Conservation (phyloP, 2,329 filamentous ascomycete genomes). For the Dothideomycetes sp. region DNA sequence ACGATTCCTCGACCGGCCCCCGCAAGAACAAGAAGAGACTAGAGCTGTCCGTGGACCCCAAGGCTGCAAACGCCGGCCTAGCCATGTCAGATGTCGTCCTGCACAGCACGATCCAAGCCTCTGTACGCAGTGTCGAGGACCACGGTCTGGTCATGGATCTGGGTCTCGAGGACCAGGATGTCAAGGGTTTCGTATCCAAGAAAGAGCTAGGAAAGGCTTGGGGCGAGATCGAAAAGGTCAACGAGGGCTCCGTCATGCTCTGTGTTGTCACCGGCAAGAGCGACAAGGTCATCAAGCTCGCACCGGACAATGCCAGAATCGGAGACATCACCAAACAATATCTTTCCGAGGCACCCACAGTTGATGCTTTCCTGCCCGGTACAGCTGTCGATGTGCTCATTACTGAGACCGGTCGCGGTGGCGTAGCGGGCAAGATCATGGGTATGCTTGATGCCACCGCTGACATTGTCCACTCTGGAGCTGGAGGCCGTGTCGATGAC, state of each 20-base stretch:
- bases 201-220: conserved; percentile 60
- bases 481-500: conserved; percentile 52
- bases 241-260: conserved; percentile 75
- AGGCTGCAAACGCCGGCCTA: conserved; percentile 66
- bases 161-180: conserved; percentile 54
- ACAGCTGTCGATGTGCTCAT: conserved; percentile 80
- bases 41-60: conserved; percentile 74
- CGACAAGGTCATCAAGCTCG: conserved; percentile 78
- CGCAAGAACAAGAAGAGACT: conserved; percentile 68
- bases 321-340: conserved; percentile 56
- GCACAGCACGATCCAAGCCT: conserved; percentile 74
- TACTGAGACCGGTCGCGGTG: conserved; percentile 60
- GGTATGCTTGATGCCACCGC: conserved; percentile 84
- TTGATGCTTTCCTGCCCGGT: conserved; percentile 83
- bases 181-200: conserved; percentile 75
- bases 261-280: conserved; percentile 69
- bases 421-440: conserved; percentile 83
- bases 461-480: conserved; percentile 79
- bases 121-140: conserved; percentile 86
- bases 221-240: conserved; percentile 55
- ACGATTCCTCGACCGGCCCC: conserved; percentile 40
- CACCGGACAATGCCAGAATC: conserved; percentile 53
- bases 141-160: conserved; percentile 92
- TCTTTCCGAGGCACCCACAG: conserved; percentile 67
- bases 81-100: conserved; percentile 60